phyloP scores from a whole-genome alignment of 352 stramenopile species.

The Globisporangium solare region DNA sequence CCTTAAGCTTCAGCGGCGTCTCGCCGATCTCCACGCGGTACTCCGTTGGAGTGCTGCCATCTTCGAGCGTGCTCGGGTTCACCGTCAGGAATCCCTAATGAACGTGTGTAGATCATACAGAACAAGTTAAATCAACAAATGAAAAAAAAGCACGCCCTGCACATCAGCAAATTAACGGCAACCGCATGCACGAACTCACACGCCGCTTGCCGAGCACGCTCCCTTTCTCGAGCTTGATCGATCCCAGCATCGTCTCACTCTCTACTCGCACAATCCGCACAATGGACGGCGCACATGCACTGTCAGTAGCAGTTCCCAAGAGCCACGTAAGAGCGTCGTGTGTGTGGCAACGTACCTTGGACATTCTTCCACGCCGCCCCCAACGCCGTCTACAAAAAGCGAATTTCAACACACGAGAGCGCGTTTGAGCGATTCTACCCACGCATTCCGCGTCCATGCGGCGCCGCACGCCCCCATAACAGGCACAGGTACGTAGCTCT shows the following conservation, averaged over 20 bases:
- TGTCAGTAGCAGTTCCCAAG: background rate
- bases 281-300: background rate
- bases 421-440: background rate
- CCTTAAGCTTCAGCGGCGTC: constrained; percentile 76
- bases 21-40: constrained; percentile 78
- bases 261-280: constrained; percentile 30
- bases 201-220: constrained; percentile 66
- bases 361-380: constrained; percentile 80
- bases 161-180: background rate
- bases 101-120: background rate
- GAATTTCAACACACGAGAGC: background rate
- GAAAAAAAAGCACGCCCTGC: too few species aligned
- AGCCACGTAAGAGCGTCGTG: too few species aligned
- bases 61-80: constrained; percentile 67
- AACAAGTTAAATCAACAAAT: too few species aligned
- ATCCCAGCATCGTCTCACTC: constrained; percentile 79
- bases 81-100: constrained; percentile 73
- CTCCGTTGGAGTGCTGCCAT: constrained; percentile 66
- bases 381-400: constrained; percentile 49
- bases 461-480: too few species aligned
- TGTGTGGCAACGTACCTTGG: constrained; percentile 33
- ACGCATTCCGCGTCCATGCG: background rate
- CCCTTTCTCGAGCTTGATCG: constrained; percentile 81
- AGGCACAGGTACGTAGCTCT: background rate
- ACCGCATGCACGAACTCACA: constrained; percentile 19